Evolutionary conservation across 2,329 filamentous ascomycete genomes (phyloP), one percentile per base, ranked within the genome.

Genomic region (Xylariomycetidae sp.): DNA sequence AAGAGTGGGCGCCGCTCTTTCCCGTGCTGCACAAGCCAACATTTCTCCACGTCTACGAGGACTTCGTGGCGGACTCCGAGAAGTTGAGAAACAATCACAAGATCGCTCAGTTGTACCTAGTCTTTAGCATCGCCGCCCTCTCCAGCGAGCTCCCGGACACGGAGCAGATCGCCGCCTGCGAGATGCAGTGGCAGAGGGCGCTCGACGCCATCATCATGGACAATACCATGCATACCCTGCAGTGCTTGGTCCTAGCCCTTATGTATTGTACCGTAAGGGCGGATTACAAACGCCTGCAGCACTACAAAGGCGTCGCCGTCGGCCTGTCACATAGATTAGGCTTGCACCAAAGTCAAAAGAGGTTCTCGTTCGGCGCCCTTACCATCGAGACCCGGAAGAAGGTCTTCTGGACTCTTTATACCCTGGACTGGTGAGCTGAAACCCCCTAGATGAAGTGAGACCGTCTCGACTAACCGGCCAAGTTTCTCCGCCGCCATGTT

Each of bases 391-490:
- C 87, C 3, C 77, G 89, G 41, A 97, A 96, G 70, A 95, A 89
- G 67, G 85, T 94, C 6, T 97, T 97, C 61, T 98, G 92, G 92
- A 88, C 87, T 19, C 72, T 96, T 42, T 97, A 97, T 61, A 85
- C 85, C 6, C 72, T 97, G 40, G 92, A 98, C 61, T 90, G 88
- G 85, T 92, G 76, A 54, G 80, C 56, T 31, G n/a, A n/a, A n/a
- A n/a, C n/a, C n/a, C n/a, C n/a, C n/a, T n/a, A n/a, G n/a, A n/a
- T n/a, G n/a, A 27, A 15, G 11, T 17, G 13, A 27, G 5, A n/a
- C 14, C 16, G 7, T n/a, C n/a, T 22, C 28, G 5, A 44, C 49
- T 49, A 38, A 50, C 36, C 19, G 33, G 13, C 16, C 35, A 53
- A 90, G 87, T 58, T 90, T 97, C 61, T 88, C 88, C 41, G 88